These are phyloP conservation scores for Aristolochia fimbriata DNA, from an alignment of 164 flowering plant species.

Conservation along the genomic window DNA sequence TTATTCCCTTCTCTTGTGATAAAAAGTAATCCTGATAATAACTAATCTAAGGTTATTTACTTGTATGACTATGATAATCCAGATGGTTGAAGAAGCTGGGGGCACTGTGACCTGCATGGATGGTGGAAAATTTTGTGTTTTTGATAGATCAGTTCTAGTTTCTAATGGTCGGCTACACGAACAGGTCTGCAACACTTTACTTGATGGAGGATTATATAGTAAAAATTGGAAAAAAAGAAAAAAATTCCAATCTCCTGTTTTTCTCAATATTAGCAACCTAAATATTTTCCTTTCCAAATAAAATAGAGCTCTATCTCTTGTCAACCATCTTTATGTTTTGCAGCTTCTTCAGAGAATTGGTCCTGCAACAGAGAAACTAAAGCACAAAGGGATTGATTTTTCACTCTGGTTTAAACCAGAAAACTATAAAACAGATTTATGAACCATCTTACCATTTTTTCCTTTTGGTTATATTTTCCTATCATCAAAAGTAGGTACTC, in stretches of 20 bases:
- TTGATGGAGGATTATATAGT: neutral
- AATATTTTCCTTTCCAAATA: neutral
- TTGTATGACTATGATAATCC: slow-evolving; percentile 2
- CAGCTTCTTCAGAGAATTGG: slow-evolving; percentile 80
- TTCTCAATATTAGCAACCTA: neutral
- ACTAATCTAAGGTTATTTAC: no score
- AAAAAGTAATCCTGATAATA: no score
- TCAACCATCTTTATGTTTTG: slow-evolving; percentile 5
- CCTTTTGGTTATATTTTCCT: no score
- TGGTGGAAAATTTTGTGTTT: slow-evolving; percentile 73
- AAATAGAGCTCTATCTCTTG: no score
- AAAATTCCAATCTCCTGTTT: neutral
- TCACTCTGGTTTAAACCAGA: slow-evolving; percentile 91
- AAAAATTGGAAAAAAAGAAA: neutral
- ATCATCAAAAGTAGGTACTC: no score
- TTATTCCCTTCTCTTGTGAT: no score
- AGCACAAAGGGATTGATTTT: slow-evolving; percentile 64
- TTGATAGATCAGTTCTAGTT: slow-evolving; percentile 87
- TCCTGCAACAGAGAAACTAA: slow-evolving; percentile 77
- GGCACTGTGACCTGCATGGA: slow-evolving; percentile 85
- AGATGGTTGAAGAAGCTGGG: slow-evolving; percentile 99
- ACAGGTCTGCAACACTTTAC: slow-evolving; percentile 35
- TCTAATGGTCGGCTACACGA: slow-evolving; percentile 71
- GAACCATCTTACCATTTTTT: slow-evolving; percentile 7
- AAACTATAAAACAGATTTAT: slow-evolving; percentile 56